Base-by-base conservation (phyloP, 768 basidiomycete genomes). In the Stropharia rugosoannulata region DNA sequence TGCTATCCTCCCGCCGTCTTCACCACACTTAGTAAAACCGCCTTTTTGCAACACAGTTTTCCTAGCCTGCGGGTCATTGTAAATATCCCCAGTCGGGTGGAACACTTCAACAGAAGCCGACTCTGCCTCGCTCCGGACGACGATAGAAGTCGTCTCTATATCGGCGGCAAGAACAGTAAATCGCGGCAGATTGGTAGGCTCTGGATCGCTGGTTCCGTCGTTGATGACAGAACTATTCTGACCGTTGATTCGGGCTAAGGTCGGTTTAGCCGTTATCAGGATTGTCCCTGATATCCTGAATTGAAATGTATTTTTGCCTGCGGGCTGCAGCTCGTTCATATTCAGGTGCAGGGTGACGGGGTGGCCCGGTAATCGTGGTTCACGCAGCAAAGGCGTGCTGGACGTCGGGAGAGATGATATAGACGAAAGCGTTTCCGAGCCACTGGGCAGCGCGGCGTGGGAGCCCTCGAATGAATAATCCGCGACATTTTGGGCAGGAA, bases 391-490 rank as follows among this genome's bases (percentile, higher is more conserved):
- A 29, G 66, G 59, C 15, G 61, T 59, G 3, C 62, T 61, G 5
- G 73, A 74, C 10, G 64, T 74, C 7, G 83, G 80, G 4, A 81
- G 65, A 38, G 85, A 84, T 19, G 78, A 77, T 2, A 86, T 67
- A 25, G 79, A 76, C 9, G 79, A 78, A 48, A 81, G 36, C 63
- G 80, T 70, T 59, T 66, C 71, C 22, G 71, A 66, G n/a, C 67
- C 67, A 40, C 68, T 68, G 19, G 75, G 68, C 16, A 73, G 56
- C n/a, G 68, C 68, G 15, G 66, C 68, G 35, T 69, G 66, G 9
- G 77, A 74, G 16, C 74, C 79, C 62, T 93, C 90, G 59, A 93
- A 91, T 1, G 90, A 90, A 67, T 87, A 90, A 41, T 92, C 90
- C 1, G 81, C 77, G 35, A 86, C 71, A 54, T 77, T 80, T 27